Base-by-base conservation (phyloP, 805 yeast species). In the Wickerhamiella cacticola region DNA sequence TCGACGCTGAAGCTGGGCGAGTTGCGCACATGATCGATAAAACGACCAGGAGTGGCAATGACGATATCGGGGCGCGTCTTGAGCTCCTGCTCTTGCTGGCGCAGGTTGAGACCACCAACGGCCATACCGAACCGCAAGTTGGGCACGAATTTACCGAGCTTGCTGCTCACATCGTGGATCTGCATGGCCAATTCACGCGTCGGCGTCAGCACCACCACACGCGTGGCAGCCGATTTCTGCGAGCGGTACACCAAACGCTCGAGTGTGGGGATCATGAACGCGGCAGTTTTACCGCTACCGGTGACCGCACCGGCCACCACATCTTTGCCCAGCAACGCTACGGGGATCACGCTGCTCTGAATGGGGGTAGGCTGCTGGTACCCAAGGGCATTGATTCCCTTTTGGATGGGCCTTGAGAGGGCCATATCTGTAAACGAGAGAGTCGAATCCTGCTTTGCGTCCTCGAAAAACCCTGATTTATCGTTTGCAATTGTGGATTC, bases 201-300 rank as follows among this genome's bases (percentile, higher is more conserved):
- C 41, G 99, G 99, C 0, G 96, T 76, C 51, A 92, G 69, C 7
- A 92, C 84, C 36, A 92, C 74, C 16, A 92, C 98, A 62, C 96
- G 75, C 1, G 97, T 88, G 1, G 94, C 75, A 0, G 96, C 81
- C 4, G 83, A 68, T 59, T 83, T 83, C 47, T 84, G 73, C 10
- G 97, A 96, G 57, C 92, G 84, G 67, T 80, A 89, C 25, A 92
- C 67, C 29, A 92, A 70, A 67, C 99, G 79, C 67, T 92, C 98
- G 52, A 92, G 77, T 40, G 88, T 85, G 12, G 98, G 98, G 48
- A 92, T 82, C 81, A 92, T 80, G 63, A 86, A 92, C 1, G 99
- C 99, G 2, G 96, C 98, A 21, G 99, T 92, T 64, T 92, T 92
- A 75, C 99, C 99, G 18, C 97, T 89, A 69, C 99, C 99, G 3